A percentile compares a stretch with the other conserved stretches of the same genome.
Conservation (phyloP, 371 early-diverging fungal species). For the Mucor mucedo region DNA sequence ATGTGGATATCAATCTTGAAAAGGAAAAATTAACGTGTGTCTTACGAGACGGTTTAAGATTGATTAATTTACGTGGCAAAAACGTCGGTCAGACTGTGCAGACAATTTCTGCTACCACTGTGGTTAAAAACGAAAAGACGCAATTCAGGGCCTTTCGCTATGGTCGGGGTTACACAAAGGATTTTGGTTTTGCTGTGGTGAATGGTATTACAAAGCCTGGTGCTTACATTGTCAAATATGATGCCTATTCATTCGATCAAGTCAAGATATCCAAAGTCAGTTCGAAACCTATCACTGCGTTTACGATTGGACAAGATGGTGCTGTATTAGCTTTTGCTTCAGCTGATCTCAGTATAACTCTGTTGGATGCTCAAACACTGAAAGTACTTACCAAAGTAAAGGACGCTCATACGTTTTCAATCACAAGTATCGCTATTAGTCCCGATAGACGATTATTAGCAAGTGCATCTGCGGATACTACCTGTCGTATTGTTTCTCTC, state of each 20-base stretch:
- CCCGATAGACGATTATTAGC: conserved; percentile 57
- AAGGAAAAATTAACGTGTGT: conserved; percentile 56
- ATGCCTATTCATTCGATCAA: conserved; percentile 47
- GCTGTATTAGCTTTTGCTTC: conserved; percentile 62
- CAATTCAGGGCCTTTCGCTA: conserved; percentile 61
- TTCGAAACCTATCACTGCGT: conserved; percentile 48
- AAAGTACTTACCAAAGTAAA: conserved; percentile 54
- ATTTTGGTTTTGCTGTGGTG: conserved; percentile 45
- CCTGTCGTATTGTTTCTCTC: conserved; percentile 58
- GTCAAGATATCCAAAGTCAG: conserved; percentile 27
- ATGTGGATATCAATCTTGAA: conserved; percentile 64
- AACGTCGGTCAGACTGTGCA: conserved; percentile 62
- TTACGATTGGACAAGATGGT: conserved; percentile 59
- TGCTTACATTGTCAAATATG: conserved; percentile 36
- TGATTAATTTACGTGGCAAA: conserved; percentile 53
- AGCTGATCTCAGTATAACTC: conserved; percentile 56
- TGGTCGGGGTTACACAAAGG: conserved; percentile 54
- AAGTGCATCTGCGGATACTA: conserved; percentile 73
- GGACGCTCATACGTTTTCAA: conserved; percentile 68
- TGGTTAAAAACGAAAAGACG: conserved; percentile 50
- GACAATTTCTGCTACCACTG: conserved; percentile 54
- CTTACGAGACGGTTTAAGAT: conserved; percentile 51
- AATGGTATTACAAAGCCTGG: conserved; percentile 36
- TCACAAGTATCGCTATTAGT: conserved; percentile 69
- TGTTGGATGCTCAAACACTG: conserved; percentile 60